A percentile compares a stretch with the other conserved stretches of the same genome.
Evolutionary conservation across 2,329 filamentous ascomycete genomes (phyloP).

Genomic region (Ceratocystis huliohia): DNA sequence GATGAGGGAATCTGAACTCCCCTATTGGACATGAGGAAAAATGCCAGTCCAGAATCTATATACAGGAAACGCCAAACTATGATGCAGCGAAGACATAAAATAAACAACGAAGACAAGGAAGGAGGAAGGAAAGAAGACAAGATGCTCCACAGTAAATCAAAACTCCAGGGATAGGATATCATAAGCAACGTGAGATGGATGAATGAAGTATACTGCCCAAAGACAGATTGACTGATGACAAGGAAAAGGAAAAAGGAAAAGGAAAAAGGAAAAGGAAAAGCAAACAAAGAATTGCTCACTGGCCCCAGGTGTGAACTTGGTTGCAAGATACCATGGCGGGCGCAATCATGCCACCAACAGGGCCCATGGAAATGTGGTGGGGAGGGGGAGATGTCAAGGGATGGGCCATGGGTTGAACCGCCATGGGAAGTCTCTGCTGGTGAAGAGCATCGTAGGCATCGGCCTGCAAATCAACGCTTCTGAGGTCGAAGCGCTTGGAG

Average conservation of each 20-base stretch:
- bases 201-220: background rate
- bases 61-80: constrained; percentile 16
- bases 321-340: background rate
- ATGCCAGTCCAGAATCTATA: constrained; percentile 4
- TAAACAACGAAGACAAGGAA: constrained; percentile 7
- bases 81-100: background rate
- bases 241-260: constrained; percentile 1
- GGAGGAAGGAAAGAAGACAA: background rate
- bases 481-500: constrained; percentile 50
- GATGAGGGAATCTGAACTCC: constrained; percentile 2
- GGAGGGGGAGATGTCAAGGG: constrained; percentile 9
- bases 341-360: constrained; percentile 11
- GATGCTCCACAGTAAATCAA: background rate
- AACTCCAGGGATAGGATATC: constrained; percentile 14
- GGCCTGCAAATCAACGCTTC: constrained; percentile 36
- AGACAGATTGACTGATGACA: background rate
- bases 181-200: constrained; percentile 15
- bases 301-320: constrained; percentile 12
- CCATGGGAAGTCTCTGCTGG: constrained; percentile 15
- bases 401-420: constrained; percentile 6
- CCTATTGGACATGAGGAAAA: background rate
- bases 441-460: constrained; percentile 24
- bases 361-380: constrained; percentile 13
- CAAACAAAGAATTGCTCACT: background rate
- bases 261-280: background rate